These are phyloP conservation scores for Apiospora marii DNA, from an alignment of 2,329 filamentous ascomycete genomes.

Conservation along the genomic window DNA sequence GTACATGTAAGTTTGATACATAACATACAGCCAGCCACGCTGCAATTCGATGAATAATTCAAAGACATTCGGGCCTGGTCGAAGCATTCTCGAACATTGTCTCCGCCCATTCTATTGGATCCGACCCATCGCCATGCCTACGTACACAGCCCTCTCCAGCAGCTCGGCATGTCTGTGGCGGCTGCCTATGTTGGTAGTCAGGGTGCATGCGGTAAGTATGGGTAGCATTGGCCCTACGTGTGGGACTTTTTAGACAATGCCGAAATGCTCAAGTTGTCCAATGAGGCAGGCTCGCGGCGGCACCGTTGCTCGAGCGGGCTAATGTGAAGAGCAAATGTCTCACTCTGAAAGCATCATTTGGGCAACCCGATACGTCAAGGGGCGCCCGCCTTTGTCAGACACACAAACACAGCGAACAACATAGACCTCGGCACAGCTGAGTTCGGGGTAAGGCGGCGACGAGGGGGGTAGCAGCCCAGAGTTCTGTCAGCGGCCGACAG, in stretches of 20 bases:
- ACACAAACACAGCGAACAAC: neutral
- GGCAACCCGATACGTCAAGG: neutral
- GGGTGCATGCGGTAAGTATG: neutral
- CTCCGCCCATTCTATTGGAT: neutral
- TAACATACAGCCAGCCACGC: neutral
- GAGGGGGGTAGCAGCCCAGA: neutral
- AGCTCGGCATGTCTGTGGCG: neutral
- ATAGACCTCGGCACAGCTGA: conserved; percentile 12
- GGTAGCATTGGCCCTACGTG: conserved; percentile 10
- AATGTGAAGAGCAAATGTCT: neutral
- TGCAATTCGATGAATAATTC: neutral
- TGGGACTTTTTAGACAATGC: neutral
- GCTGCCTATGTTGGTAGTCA: neutral
- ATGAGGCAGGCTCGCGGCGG: neutral
- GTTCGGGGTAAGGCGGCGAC: neutral
- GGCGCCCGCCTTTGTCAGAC: neutral
- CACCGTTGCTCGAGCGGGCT: neutral
- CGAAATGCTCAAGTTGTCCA: neutral
- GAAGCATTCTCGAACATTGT: neutral
- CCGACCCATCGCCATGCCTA: neutral
- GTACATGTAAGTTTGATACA: neutral
- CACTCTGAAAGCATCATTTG: neutral
- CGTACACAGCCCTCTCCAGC: neutral
- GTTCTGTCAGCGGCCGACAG: neutral
- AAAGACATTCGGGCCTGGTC: neutral